Evolutionary conservation across 2,329 filamentous ascomycete genomes (phyloP).

Genomic region (Trichoderma sp.): DNA sequence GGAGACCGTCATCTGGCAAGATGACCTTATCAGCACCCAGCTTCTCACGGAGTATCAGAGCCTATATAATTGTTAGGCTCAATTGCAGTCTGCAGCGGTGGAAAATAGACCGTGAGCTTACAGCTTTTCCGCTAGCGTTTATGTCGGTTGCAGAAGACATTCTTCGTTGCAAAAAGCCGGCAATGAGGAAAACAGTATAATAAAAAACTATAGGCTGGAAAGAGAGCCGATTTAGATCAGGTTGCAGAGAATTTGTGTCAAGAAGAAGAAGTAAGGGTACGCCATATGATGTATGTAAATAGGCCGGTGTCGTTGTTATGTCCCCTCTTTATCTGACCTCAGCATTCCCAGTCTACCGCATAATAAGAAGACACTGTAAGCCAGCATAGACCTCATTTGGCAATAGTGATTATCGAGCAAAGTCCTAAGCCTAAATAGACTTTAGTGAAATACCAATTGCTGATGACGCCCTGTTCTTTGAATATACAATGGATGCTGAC

Average conservation of each 20-base stretch:
- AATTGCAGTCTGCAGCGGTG: too few relatives aligned
- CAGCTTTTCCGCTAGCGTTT: neutral
- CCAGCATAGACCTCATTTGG: neutral
- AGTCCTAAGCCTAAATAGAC: neutral
- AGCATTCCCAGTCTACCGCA: neutral
- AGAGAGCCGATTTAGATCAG: neutral
- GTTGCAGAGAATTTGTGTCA: neutral
- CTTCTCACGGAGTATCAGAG: neutral
- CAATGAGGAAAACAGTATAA: neutral
- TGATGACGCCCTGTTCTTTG: neutral
- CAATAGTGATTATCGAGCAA: neutral
- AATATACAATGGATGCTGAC: neutral
- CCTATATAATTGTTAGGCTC: neutral
- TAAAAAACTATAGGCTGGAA: neutral
- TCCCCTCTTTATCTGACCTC: neutral
- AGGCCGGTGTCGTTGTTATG: neutral
- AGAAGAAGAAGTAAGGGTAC: neutral
- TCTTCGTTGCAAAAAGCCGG: neutral
- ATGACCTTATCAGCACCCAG: neutral
- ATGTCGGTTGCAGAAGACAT: neutral
- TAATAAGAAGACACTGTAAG: neutral
- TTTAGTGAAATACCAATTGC: neutral
- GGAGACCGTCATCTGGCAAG: neutral
- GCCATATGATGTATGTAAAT: neutral
- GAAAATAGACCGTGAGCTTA: neutral